Evolutionary conservation across 805 yeast genomes (phyloP), one percentile per base, ranked within the genome.

Genomic region (Cyberlindnera maritima): DNA sequence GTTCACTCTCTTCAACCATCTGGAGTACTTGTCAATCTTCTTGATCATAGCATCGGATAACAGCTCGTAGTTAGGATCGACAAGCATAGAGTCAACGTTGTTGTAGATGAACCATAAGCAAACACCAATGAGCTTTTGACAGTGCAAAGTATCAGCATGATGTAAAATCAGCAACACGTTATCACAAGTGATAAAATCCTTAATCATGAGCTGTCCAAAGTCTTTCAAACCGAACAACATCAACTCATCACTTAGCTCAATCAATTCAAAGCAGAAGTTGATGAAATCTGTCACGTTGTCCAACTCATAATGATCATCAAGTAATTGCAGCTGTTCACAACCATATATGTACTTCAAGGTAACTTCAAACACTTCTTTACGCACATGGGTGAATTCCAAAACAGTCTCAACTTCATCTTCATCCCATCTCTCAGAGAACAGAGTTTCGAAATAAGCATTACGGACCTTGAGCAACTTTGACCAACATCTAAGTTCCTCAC

Each of bases 41-140:
- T 47, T 48, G 37, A 60, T 36, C 46, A 56, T 47, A 8, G 31
- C 11, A 6, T 38, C 36, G 2, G 59, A 50, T 15, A 61, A 36
- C 13, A 60, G 28, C 29, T 52, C 52, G 38, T 56, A 60, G 29
- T 44, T 46, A n/a, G 57, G 47, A 39, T 61, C 62, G 44, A 80
- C 75, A 29, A 89, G 66, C 14, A 87, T 57, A 3, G 79, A 59
- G 26, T 82, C 89, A 46, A 86, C 65, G 60, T 88, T 88, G 52
- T 77, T 73, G 53, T 77, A 80, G 12, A 88, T 70, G 54, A 77
- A 85, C 83, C 88, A 82, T 21, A 83, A 67, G 59, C 96, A 79
- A 44, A 79, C 76, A 41, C 73, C 71, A 49, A 80, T 71, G 32
- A 90, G 62, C 53, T 82, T 77, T 12, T 65, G 61, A 7, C 89